A percentile compares a stretch with the other conserved stretches of the same genome.
phyloP scores from a whole-genome alignment of 495 filamentous ascomycete genomes.

The Terfezia claveryi region DNA sequence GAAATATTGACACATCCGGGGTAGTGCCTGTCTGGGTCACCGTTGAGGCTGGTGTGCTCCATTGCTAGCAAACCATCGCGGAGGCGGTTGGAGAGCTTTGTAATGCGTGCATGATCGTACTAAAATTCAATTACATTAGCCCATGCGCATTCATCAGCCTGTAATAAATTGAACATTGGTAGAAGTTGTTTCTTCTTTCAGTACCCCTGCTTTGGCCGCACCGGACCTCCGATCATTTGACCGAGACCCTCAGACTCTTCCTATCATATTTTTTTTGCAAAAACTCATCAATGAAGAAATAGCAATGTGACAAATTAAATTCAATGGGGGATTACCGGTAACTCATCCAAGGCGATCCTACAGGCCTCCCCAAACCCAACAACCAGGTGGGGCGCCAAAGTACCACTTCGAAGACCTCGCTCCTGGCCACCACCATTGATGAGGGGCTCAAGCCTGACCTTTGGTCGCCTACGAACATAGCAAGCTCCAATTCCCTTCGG shows the following conservation, averaged over 20 bases:
- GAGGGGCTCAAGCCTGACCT: conserved; percentile 84
- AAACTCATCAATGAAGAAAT: conserved; percentile 33
- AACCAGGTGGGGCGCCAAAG: conserved; percentile 65
- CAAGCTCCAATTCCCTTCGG: conserved; percentile 94
- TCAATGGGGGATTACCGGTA: conserved; percentile 36
- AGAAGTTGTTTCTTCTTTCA: neutral
- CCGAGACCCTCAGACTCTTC: conserved; percentile 25
- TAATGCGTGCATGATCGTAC: conserved; percentile 80
- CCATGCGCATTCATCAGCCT: no score
- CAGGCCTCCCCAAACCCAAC: conserved; percentile 94
- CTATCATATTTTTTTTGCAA: conserved; percentile 43
- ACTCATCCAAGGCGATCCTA: conserved; percentile 68
- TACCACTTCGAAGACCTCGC: conserved; percentile 79
- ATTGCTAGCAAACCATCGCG: conserved; percentile 59
- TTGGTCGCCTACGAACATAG: conserved; percentile 74
- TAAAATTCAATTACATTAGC: conserved; percentile 19
- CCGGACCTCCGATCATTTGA: neutral
- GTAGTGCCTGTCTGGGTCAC: conserved; percentile 62
- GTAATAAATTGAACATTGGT: no score
- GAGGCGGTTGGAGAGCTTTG: conserved; percentile 59
- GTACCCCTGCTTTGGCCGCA: conserved; percentile 8
- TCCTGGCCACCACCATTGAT: conserved; percentile 95
- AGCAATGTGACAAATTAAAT: neutral
- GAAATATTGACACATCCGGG: conserved; percentile 96
- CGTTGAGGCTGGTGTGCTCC: conserved; percentile 84